phyloP scores from a whole-genome alignment of 2,329 filamentous ascomycete species.

The Hypoxylon sp. region DNA sequence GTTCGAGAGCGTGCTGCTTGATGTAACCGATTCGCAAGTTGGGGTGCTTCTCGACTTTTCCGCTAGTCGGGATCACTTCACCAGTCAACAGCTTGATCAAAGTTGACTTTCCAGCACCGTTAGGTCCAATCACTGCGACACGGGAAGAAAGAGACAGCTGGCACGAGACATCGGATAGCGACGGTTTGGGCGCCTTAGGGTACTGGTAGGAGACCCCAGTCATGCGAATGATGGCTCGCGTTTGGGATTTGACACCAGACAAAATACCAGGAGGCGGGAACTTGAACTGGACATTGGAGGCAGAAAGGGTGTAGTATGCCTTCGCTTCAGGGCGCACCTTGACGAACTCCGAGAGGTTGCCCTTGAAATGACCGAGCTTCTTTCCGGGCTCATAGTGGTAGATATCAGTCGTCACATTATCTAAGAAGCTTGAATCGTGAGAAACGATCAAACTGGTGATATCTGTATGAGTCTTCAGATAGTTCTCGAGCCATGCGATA shows the following conservation, averaged over 20 bases:
- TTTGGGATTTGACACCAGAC: conserved; percentile 94
- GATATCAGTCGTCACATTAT: conserved; percentile 98
- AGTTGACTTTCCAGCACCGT: conserved; percentile 98
- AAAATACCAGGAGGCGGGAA: conserved; percentile 97
- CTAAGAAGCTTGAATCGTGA: conserved; percentile 97
- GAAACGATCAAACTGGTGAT: conserved; percentile 98
- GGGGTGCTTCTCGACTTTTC: conserved; percentile 97
- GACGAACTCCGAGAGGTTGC: conserved; percentile 88
- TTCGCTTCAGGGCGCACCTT: conserved; percentile 92
- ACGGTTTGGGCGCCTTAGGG: conserved; percentile 88
- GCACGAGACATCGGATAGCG: conserved; percentile 88
- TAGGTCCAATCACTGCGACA: conserved; percentile 95
- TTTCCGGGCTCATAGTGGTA: conserved; percentile 98
- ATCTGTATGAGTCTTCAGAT: conserved; percentile 94
- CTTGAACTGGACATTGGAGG: conserved; percentile 93
- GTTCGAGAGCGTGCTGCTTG: conserved; percentile 98
- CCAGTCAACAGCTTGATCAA: conserved; percentile 98
- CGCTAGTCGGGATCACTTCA: conserved; percentile 85
- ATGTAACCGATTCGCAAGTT: conserved; percentile 99
- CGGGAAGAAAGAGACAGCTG: conserved; percentile 90
- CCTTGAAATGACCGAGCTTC: conserved; percentile 90
- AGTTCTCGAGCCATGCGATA: conserved; percentile 95
- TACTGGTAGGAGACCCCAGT: conserved; percentile 93
- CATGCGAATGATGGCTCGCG: conserved; percentile 96
- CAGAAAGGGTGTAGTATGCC: conserved; percentile 97